phyloP scores from a whole-genome alignment of 176 grass and related monocot species.

The Paspalum vaginatum region DNA sequence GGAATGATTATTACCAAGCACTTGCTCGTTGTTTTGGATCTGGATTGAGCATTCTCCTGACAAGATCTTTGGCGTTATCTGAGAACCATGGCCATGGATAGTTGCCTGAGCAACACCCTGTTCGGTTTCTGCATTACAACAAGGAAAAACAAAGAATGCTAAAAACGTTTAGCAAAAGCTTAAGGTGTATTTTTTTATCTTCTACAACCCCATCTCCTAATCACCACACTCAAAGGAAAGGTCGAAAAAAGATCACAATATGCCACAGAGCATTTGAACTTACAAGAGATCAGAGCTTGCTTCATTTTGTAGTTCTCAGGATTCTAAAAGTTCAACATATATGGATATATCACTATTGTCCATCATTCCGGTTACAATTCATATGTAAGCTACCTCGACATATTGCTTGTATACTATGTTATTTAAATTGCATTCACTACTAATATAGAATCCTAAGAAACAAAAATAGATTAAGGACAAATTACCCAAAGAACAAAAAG shows the following conservation, averaged over 20 bases:
- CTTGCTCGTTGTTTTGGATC: slow-evolving; percentile 73
- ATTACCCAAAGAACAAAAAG: no score
- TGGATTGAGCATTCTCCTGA: slow-evolving; percentile 82
- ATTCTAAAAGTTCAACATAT: not conserved
- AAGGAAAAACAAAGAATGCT: slow-evolving; percentile 36
- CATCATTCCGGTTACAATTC: not conserved
- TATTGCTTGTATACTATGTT: no score
- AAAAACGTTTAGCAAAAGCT: slow-evolving; percentile 13
- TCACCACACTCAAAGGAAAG: slow-evolving; percentile 4
- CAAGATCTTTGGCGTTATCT: slow-evolving; percentile 83
- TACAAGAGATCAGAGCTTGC: not conserved
- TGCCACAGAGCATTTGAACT: not conserved
- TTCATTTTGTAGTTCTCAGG: not conserved
- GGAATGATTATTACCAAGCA: slow-evolving; percentile 67
- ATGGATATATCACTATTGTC: not conserved
- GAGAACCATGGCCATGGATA: slow-evolving; percentile 95
- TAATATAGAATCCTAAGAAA: no score
- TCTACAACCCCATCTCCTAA: not conserved
- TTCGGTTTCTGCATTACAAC: slow-evolving; percentile 79
- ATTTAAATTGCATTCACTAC: no score
- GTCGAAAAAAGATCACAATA: not conserved
- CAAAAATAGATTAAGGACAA: no score
- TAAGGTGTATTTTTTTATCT: not conserved
- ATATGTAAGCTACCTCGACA: no score
- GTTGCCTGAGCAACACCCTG: slow-evolving; percentile 96